A percentile compares a stretch with the other conserved stretches of the same genome.
Conservation (phyloP, 2,329 filamentous ascomycete genomes). For the Penicillium aurantiogriseum region DNA sequence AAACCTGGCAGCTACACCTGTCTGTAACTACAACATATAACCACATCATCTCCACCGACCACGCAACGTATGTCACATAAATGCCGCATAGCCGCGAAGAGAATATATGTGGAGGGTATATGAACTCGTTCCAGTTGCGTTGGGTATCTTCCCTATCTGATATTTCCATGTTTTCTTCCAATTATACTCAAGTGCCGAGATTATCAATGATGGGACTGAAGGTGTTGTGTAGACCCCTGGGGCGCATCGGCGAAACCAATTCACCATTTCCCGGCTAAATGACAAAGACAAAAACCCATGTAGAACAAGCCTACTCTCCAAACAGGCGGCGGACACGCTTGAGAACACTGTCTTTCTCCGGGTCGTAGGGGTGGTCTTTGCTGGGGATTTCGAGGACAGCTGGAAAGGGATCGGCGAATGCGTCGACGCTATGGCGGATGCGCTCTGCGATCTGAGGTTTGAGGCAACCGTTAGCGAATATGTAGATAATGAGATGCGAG, state of each 20-base stretch:
- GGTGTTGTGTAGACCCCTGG: conserved; percentile 5
- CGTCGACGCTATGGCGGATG: conserved; percentile 87
- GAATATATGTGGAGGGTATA: conserved; percentile 11
- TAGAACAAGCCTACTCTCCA: conserved; percentile 50
- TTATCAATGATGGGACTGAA: background rate
- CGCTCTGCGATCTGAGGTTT: conserved; percentile 75
- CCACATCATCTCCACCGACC: background rate
- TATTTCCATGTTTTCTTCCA: conserved; percentile 14
- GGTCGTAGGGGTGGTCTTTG: conserved; percentile 98
- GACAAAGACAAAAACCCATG: conserved; percentile 1
- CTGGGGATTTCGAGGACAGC: conserved; percentile 93
- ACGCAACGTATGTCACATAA: background rate
- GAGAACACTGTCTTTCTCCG: conserved; percentile 96
- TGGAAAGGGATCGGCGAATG: conserved; percentile 93
- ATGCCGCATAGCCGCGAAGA: background rate
- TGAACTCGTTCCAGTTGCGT: conserved; percentile 14
- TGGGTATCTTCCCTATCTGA: conserved; percentile 26
- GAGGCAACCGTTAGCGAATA: background rate
- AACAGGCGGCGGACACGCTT: conserved; percentile 76
- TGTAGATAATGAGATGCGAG: background rate
- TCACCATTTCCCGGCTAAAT: conserved; percentile 2
- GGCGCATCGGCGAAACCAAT: conserved; percentile 2
- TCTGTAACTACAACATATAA: background rate
- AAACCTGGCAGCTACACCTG: background rate
- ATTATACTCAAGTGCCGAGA: conserved; percentile 7